phyloP scores from a whole-genome alignment of 495 filamentous ascomycete genomes.

The Aspergillus biplanus region DNA sequence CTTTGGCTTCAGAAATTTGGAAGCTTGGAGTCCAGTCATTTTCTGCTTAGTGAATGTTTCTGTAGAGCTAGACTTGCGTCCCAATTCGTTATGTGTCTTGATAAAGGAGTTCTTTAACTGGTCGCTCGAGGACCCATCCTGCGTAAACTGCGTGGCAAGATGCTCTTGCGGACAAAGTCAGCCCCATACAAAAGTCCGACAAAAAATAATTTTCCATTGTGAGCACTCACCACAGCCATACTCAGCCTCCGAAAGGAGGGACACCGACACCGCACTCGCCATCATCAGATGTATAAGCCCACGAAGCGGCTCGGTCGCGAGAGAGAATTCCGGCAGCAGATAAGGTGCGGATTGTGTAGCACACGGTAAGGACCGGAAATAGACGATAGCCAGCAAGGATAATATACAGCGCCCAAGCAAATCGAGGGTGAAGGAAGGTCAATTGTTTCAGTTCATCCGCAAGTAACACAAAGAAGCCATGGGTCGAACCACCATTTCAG shows the following conservation, averaged over 20 bases:
- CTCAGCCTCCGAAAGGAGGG: constrained; percentile 46
- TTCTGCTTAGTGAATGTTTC: constrained; percentile 30
- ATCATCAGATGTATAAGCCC: constrained; percentile 20
- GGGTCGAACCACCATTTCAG: constrained; percentile 23
- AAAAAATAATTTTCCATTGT: background rate
- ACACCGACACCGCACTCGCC: constrained; percentile 41
- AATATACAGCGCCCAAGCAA: constrained; percentile 10
- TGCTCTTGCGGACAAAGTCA: constrained; percentile 41
- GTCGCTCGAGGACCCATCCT: constrained; percentile 35
- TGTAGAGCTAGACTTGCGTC: constrained; percentile 28
- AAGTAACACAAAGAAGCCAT: constrained; percentile 26
- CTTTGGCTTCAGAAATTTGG: constrained; percentile 41
- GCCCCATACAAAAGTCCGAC: background rate
- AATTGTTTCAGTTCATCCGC: constrained; percentile 16
- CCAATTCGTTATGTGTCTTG: constrained; percentile 38
- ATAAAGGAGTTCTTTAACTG: constrained; percentile 45
- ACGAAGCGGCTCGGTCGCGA: background rate
- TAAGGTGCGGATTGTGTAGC: background rate
- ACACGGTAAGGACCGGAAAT: background rate
- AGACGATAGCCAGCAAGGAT: constrained; percentile 8
- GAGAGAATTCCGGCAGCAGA: background rate
- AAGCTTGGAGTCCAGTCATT: constrained; percentile 28
- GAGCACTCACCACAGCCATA: constrained; percentile 50
- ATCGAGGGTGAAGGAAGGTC: constrained; percentile 12
- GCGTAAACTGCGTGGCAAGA: constrained; percentile 38